These are phyloP conservation scores for Coccinonectria pachysandricola DNA, from an alignment of 2,329 filamentous ascomycete genomes.

Conservation along the genomic window DNA sequence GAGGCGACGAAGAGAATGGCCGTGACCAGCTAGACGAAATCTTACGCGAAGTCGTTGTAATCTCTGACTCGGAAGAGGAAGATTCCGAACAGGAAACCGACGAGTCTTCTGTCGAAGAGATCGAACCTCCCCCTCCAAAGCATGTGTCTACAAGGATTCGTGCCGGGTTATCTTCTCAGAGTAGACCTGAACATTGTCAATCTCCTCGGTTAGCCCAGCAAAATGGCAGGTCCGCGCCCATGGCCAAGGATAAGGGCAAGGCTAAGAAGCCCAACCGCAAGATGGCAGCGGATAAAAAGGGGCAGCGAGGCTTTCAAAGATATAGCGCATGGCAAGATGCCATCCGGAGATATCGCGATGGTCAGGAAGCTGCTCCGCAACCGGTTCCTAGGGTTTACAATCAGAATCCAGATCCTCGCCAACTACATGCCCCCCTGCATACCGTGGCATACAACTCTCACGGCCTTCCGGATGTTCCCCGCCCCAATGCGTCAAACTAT, in stretches of 20 bases:
- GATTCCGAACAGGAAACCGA: slow-evolving; percentile 29
- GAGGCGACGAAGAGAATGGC: slow-evolving; percentile 59
- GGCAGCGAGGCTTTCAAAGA: slow-evolving; percentile 35
- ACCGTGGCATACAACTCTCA: slow-evolving; percentile 5
- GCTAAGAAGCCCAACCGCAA: slow-evolving; percentile 20
- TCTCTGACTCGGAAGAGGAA: slow-evolving; percentile 48
- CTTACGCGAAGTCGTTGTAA: slow-evolving; percentile 54
- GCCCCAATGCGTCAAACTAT: slow-evolving; percentile 10
- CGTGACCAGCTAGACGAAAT: slow-evolving; percentile 59
- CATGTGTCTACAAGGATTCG: too few species aligned
- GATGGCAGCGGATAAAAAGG: slow-evolving; percentile 21
- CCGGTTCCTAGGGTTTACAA: too few species aligned
- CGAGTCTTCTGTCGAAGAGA: slow-evolving; percentile 21
- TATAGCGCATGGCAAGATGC: slow-evolving; percentile 36
- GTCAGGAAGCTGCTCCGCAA: too few species aligned
- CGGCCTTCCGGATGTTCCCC: slow-evolving; percentile 10
- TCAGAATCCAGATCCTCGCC: too few species aligned
- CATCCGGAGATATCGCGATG: slow-evolving; percentile 22
- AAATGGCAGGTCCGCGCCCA: slow-evolving; percentile 8
- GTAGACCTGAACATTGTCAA: slow-evolving; percentile 8
- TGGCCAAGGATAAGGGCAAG: slow-evolving; percentile 11
- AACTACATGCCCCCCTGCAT: slow-evolving; percentile 5
- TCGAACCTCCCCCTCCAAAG: slow-evolving; percentile 7
- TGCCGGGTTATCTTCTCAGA: too few species aligned
- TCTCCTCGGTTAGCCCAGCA: slow-evolving; percentile 9